A percentile compares a stretch with the other conserved stretches of the same genome.
These are phyloP conservation scores for Rubus idaeus DNA, from an alignment of 306 rosid species.

Conservation along the genomic window DNA sequence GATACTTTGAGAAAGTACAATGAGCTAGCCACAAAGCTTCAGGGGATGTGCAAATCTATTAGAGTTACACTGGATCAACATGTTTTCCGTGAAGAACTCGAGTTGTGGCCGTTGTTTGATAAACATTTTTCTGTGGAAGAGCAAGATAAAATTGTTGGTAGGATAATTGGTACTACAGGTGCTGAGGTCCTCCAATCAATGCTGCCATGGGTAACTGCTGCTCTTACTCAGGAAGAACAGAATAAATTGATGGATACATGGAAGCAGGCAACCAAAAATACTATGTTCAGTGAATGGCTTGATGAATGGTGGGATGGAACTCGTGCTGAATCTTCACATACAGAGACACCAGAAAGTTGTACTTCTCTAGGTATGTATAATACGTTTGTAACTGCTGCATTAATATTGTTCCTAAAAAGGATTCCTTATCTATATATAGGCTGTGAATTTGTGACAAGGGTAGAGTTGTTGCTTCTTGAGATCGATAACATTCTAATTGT, in stretches of 20 bases:
- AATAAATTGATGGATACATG: constrained; percentile 87
- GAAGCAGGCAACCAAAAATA: constrained; percentile 91
- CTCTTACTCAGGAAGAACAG: constrained; percentile 86
- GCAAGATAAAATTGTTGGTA: constrained; percentile 88
- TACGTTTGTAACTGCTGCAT: constrained; percentile 15
- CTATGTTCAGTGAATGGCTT: constrained; percentile 96
- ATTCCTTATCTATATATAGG: neutral
- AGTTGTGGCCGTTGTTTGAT: constrained; percentile 89
- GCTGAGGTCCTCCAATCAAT: constrained; percentile 96
- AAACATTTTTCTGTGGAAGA: constrained; percentile 89
- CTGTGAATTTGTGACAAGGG: neutral
- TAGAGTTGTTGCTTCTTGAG: neutral
- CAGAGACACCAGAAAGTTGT: constrained; percentile 43
- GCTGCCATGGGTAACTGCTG: constrained; percentile 95
- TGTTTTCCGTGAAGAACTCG: constrained; percentile 84
- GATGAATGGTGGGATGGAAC: constrained; percentile 86
- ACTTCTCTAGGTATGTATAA: constrained; percentile 50
- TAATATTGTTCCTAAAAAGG: neutral
- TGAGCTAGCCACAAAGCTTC: constrained; percentile 66
- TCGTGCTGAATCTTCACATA: constrained; percentile 45
- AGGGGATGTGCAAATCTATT: constrained; percentile 92
- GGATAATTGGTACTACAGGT: constrained; percentile 92
- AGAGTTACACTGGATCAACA: constrained; percentile 88
- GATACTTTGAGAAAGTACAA: constrained; percentile 32
- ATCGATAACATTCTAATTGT: neutral